A percentile compares a stretch with the other conserved stretches of the same genome.
These are phyloP conservation scores for Chlamydomonas asymmetrica DNA, from an alignment of 139 green algal species.

Conservation along the genomic window DNA sequence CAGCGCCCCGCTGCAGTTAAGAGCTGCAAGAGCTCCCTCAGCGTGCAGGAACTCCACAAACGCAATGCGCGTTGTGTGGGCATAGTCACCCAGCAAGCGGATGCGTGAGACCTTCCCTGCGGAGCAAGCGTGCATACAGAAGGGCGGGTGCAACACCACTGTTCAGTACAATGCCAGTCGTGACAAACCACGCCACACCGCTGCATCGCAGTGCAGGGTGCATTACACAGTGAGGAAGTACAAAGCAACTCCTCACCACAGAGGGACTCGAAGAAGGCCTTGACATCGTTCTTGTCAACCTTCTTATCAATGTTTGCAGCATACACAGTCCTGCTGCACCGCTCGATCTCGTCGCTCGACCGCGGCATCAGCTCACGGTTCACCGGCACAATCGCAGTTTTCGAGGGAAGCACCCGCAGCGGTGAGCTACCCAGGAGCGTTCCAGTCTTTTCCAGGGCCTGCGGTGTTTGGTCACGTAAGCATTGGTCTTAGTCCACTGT, in stretches of 20 bases:
- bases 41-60: constrained; percentile 92
- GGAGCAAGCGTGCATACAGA: background rate
- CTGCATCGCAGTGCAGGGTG: background rate
- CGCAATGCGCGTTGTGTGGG: constrained; percentile 90
- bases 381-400: constrained; percentile 94
- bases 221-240: background rate
- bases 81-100: constrained; percentile 85
- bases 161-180: background rate
- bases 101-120: constrained; percentile 79
- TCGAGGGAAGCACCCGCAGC: constrained; percentile 86
- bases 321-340: constrained; percentile 81
- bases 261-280: constrained; percentile 87
- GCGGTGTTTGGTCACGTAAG: no score
- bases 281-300: constrained; percentile 61
- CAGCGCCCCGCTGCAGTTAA: constrained; percentile 91
- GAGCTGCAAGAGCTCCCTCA: constrained; percentile 78
- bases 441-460: constrained; percentile 70
- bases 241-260: constrained; percentile 65
- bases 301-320: constrained; percentile 94
- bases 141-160: background rate
- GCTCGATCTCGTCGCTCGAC: constrained; percentile 50
- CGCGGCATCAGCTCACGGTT: constrained; percentile 84
- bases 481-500: no score
- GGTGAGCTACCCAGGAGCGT: constrained; percentile 68
- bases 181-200: background rate